Evolutionary conservation across 2,329 filamentous ascomycete species (phyloP).

Genomic region (Oidium heveae): DNA sequence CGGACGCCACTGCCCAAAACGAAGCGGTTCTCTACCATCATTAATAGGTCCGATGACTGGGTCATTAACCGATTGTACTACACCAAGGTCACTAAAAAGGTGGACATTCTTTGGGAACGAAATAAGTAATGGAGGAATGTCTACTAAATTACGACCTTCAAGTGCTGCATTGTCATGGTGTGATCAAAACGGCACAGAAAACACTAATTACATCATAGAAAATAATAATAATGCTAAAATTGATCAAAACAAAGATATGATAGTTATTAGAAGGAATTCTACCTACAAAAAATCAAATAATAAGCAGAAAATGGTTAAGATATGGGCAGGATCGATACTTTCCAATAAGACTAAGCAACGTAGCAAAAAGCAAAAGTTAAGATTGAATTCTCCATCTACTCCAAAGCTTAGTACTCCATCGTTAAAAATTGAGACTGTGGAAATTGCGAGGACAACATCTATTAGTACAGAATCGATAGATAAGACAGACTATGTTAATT

Average conservation of each 20-base stretch:
- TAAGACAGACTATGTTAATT: conserved; percentile 12
- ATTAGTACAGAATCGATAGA: conserved; percentile 3
- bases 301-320: conserved; percentile 51
- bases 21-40: conserved; percentile 34
- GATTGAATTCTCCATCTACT: conserved; percentile 19
- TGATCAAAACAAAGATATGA: too few species aligned
- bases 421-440: conserved; percentile 7
- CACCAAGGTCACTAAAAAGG: conserved; percentile 13
- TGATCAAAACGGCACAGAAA: too few species aligned
- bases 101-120: conserved; percentile 14
- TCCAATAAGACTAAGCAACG: conserved; percentile 22
- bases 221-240: too few species aligned
- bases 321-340: conserved; percentile 26
- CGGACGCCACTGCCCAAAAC: conserved; percentile 11
- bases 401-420: conserved; percentile 15
- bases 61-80: conserved; percentile 12
- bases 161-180: too few species aligned
- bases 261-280: conserved; percentile 9
- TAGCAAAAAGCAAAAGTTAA: conserved; percentile 17
- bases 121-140: conserved; percentile 12
- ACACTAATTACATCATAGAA: too few species aligned
- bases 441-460: conserved; percentile 1
- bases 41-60: conserved; percentile 14
- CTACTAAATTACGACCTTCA: conserved; percentile 12
- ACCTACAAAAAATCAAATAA: conserved; percentile 16